A percentile compares a stretch with the other conserved stretches of the same genome.
Conservation (phyloP, 192 early-diverging fungal genomes). For the Entomortierella chlamydospora region DNA sequence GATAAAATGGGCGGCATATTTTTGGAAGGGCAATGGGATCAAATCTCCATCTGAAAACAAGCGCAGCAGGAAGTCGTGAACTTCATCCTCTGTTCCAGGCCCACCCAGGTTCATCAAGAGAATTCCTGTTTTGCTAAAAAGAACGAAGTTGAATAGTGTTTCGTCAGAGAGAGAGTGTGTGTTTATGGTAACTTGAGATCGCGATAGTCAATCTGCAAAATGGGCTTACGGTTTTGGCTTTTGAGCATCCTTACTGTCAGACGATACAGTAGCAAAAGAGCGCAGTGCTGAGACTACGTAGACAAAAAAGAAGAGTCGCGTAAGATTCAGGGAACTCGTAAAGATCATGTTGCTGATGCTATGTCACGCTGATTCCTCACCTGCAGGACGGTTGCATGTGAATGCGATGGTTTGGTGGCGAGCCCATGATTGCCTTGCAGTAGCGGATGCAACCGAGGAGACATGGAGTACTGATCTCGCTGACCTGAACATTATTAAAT, state of each 20-base stretch:
- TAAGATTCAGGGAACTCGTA: background rate
- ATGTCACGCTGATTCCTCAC: constrained; percentile 11
- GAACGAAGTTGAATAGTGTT: background rate
- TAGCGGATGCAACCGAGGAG: background rate
- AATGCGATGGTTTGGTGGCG: background rate
- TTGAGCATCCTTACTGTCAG: constrained; percentile 13
- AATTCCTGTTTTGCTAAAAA: constrained; percentile 73
- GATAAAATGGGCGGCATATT: constrained; percentile 75
- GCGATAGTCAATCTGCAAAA: no score
- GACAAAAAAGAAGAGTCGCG: background rate
- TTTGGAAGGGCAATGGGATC: constrained; percentile 90
- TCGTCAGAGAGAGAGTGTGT: no score
- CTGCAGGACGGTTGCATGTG: constrained; percentile 16
- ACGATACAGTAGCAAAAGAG: constrained; percentile 16
- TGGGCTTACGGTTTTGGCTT: constrained; percentile 47
- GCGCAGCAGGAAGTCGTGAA: constrained; percentile 82
- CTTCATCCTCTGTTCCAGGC: constrained; percentile 78
- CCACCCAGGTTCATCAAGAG: constrained; percentile 97
- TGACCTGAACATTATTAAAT: constrained; percentile 28
- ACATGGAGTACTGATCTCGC: constrained; percentile 15
- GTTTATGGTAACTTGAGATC: no score
- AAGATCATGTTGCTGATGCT: background rate
- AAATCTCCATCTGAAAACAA: constrained; percentile 94
- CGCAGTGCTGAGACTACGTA: constrained; percentile 19
- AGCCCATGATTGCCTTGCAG: background rate